Evolutionary conservation across 2,329 filamentous ascomycete species (phyloP), one percentile per base, ranked within the genome.

Genomic region (Stenocarpella maydis): DNA sequence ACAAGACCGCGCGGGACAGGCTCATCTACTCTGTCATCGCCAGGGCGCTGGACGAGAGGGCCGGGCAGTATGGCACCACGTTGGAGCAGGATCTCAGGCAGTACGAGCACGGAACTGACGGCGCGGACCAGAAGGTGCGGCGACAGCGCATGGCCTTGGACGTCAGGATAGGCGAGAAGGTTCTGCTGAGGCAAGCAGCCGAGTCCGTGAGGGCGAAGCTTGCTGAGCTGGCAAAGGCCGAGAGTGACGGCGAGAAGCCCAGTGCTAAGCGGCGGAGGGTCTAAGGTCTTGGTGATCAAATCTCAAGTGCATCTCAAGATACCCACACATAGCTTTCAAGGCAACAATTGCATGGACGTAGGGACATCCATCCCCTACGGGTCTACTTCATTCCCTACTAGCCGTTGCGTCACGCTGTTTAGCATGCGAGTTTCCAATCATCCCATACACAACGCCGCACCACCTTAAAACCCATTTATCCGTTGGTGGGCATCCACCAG

Each of bases 1-100:
- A 87, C 71, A 88, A 87, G 77, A 78, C 81, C 50, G 83, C 80
- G 73, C 79, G 86, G 10, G 84, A 87, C 50, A 81, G 84, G 71
- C 76, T 86, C 5, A 80, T 81, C 12, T 74, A 82, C 21, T 77
- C 78, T 5, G 80, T 82, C 21, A 77, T 87, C 0, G 55, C 71
- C 0, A 65, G 79, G 0, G 78, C 77, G 15, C 50, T 80, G 9
- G 66, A 71, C 9, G 73, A 73, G 4, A 67, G 78, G 14, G 71
- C 75, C 41, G 66, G 53, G 4, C 72, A 76, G 60, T 80, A 79
- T 65, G 65, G 67, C 4, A 80, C 79, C 0, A 74, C 73, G 0
- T 26, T 78, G 26, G 77, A 77, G 21, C 71, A 78, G 9, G 79
- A 80, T 49, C 60, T 74, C 61, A 58, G 53, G 39, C 53, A 68